Evolutionary conservation across 78 protist species (phyloP).

Genomic region (Trichosphaerium sp.): DNA sequence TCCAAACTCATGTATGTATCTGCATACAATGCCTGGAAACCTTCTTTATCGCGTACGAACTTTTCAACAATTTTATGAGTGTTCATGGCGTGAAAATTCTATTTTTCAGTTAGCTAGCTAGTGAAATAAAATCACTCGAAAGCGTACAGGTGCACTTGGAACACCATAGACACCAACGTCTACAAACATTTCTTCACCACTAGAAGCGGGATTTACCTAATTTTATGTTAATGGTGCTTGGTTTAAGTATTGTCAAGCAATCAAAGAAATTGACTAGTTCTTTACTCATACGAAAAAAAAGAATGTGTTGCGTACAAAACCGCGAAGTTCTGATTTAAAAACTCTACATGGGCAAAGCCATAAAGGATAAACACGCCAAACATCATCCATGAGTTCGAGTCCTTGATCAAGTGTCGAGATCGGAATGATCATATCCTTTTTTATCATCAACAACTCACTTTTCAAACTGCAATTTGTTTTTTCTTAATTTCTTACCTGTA

Average conservation of each 20-base stretch:
- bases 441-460: not conserved
- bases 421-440: conserved; percentile 39
- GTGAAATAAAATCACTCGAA: too few relatives aligned
- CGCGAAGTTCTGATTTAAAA: too few relatives aligned
- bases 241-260: not conserved
- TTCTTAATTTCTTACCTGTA: too few relatives aligned
- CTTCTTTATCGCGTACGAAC: not conserved
- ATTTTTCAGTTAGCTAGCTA: too few relatives aligned
- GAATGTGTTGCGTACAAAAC: too few relatives aligned
- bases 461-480: too few relatives aligned
- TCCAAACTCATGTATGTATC: not conserved
- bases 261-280: too few relatives aligned
- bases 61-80: not conserved
- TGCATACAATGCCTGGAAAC: conserved; percentile 19
- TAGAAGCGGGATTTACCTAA: too few relatives aligned
- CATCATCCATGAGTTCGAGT: conserved; percentile 8
- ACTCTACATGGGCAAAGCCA: conserved; percentile 47
- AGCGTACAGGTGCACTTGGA: too few relatives aligned
- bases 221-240: not conserved
- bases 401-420: not conserved
- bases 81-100: not conserved
- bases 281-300: too few relatives aligned
- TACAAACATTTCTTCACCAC: conserved; percentile 25
- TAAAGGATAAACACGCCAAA: conserved; percentile 13
- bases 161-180: conserved; percentile 19